Evolutionary conservation across 495 filamentous ascomycete species (phyloP).

Genomic region (Tuber calosporum): DNA sequence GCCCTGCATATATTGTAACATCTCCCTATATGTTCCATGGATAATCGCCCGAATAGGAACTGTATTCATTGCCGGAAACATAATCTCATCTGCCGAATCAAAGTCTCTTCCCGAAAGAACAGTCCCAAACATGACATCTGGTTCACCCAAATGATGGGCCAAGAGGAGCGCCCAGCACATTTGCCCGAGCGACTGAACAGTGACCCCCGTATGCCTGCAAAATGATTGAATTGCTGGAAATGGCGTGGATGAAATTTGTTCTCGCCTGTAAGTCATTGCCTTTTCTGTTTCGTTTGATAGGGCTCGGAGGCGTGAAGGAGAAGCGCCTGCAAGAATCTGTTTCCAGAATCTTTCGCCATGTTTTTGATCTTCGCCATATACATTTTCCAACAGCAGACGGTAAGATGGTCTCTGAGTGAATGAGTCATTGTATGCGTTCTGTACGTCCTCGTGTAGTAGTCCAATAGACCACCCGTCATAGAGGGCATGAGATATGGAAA

Average conservation of each 20-base stretch:
- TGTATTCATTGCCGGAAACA: slow-evolving; percentile 76
- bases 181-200: slow-evolving; percentile 59
- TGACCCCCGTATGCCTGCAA: slow-evolving; percentile 53
- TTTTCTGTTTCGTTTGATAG: background rate
- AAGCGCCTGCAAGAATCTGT: slow-evolving; percentile 49
- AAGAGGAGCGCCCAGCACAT: slow-evolving; percentile 60
- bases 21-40: slow-evolving; percentile 54
- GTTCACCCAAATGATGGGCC: slow-evolving; percentile 48
- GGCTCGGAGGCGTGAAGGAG: slow-evolving; percentile 41
- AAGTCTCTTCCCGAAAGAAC: slow-evolving; percentile 63
- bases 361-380: slow-evolving; percentile 42
- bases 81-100: slow-evolving; percentile 51
- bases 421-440: slow-evolving; percentile 50
- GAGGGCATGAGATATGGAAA: slow-evolving; percentile 70
- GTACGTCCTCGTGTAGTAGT: slow-evolving; percentile 60
- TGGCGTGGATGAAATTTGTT: slow-evolving; percentile 46
- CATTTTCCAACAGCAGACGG: slow-evolving; percentile 47
- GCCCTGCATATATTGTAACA: slow-evolving; percentile 60
- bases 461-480: slow-evolving; percentile 71
- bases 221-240: slow-evolving; percentile 46
- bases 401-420: slow-evolving; percentile 46
- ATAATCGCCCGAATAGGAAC: slow-evolving; percentile 57
- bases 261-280: slow-evolving; percentile 44
- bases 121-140: slow-evolving; percentile 64
- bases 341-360: slow-evolving; percentile 55